phyloP scores from a whole-genome alignment of 2,329 filamentous ascomycete species.

The Metarhizium brunneum region DNA sequence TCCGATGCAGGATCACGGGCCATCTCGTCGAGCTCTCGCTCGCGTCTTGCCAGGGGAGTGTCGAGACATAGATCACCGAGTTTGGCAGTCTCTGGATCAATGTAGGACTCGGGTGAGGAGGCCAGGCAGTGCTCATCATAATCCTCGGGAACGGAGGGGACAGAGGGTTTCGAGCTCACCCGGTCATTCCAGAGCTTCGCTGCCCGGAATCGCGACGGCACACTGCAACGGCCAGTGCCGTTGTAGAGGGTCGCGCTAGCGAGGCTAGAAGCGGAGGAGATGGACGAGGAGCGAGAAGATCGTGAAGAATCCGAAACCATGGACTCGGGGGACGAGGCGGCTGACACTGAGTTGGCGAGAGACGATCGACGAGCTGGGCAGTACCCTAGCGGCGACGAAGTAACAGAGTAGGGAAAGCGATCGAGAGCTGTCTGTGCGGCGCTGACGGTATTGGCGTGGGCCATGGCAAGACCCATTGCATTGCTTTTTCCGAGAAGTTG shows the following conservation, averaged over 20 bases:
- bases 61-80: conserved; percentile 40
- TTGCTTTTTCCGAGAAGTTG: conserved; percentile 38
- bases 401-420: conserved; percentile 37
- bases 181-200: conserved; percentile 50
- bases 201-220: conserved; percentile 54
- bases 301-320: conserved; percentile 56
- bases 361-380: conserved; percentile 47
- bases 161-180: conserved; percentile 39
- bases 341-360: conserved; percentile 53
- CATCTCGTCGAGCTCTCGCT: conserved; percentile 36
- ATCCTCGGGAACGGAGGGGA: conserved; percentile 50
- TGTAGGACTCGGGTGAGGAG: conserved; percentile 49
- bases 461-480: conserved; percentile 54
- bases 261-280: conserved; percentile 53
- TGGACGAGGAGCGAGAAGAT: conserved; percentile 55
- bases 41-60: conserved; percentile 35
- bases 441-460: conserved; percentile 38
- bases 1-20: conserved; percentile 36
- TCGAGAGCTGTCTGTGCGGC: conserved; percentile 39
- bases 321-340: conserved; percentile 56
- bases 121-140: conserved; percentile 41
- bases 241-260: conserved; percentile 43
- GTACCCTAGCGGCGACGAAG: conserved; percentile 44
- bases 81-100: conserved; percentile 38
- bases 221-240: conserved; percentile 38